These are phyloP conservation scores for Termitomyces sp. DNA, from an alignment of 768 basidiomycete genomes.

Conservation along the genomic window DNA sequence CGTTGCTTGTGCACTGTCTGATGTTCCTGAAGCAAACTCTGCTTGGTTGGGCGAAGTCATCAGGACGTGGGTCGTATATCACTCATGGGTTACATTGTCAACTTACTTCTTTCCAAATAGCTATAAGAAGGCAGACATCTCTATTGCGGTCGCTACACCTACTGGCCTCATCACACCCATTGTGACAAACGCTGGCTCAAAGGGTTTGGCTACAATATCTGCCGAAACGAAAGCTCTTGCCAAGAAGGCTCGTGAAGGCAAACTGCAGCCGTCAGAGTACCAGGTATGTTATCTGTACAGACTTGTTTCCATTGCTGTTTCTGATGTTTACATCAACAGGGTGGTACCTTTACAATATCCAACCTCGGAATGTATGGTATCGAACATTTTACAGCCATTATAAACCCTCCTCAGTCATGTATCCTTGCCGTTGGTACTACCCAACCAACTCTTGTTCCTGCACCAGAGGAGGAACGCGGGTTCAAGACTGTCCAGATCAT, in stretches of 20 bases:
- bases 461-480: conserved; percentile 86
- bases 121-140: conserved; percentile 97
- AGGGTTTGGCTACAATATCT: conserved; percentile 92
- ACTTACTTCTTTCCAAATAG: conserved; percentile 28
- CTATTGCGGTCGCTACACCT: conserved; percentile 94
- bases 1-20: conserved; percentile 80
- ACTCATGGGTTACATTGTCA: not conserved
- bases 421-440: conserved; percentile 94
- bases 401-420: conserved; percentile 97
- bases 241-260: conserved; percentile 94
- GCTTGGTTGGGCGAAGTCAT: conserved; percentile 97
- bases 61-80: conserved; percentile 66
- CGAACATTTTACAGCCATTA: conserved; percentile 96
- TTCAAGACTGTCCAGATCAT: conserved; percentile 90
- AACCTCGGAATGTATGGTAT: conserved; percentile 99
- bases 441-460: conserved; percentile 79
- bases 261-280: conserved; percentile 92
- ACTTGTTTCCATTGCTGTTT: too few relatives aligned
- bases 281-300: conserved; percentile 48
- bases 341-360: conserved; percentile 97
- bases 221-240: conserved; percentile 89
- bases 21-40: conserved; percentile 97
- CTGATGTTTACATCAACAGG: conserved; percentile 37
- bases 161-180: conserved; percentile 97
- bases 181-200: conserved; percentile 86